A percentile compares a stretch with the other conserved stretches of the same genome.
These are phyloP conservation scores for Cardamine chenopodiifolia DNA, from an alignment of 345 rosid genomes.

Conservation along the genomic window DNA sequence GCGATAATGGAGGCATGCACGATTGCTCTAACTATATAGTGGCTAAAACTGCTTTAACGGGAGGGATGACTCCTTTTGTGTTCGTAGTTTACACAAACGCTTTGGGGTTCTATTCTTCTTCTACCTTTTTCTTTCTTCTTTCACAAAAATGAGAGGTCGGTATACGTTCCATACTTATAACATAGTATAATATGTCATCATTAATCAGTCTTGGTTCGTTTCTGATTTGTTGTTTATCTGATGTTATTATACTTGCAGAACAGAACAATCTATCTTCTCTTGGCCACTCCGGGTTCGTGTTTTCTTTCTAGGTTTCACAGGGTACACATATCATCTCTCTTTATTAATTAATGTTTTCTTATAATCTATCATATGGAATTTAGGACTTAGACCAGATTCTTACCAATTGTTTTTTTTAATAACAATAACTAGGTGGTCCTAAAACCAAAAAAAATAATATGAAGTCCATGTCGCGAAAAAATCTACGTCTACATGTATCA, in stretches of 20 bases:
- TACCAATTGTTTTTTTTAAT: neutral
- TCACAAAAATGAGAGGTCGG: slow-evolving; percentile 61
- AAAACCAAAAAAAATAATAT: neutral
- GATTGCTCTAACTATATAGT: slow-evolving; percentile 64
- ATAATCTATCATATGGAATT: neutral
- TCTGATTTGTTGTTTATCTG: slow-evolving; percentile 10
- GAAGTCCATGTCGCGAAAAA: neutral
- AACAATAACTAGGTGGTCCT: slow-evolving; percentile 24
- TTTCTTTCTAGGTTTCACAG: slow-evolving; percentile 77
- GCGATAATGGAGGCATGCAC: slow-evolving; percentile 75
- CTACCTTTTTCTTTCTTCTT: slow-evolving; percentile 66
- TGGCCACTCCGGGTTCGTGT: slow-evolving; percentile 54
- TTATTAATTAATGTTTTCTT: neutral
- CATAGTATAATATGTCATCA: neutral
- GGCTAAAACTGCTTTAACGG: slow-evolving; percentile 61
- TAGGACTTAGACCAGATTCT: neutral
- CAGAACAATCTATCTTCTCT: slow-evolving; percentile 50
- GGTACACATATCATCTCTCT: slow-evolving; percentile 50
- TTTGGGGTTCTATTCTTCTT: slow-evolving; percentile 56
- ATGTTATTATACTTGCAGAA: slow-evolving; percentile 46
- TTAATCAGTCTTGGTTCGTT: neutral
- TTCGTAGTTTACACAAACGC: slow-evolving; percentile 72
- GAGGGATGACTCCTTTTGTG: slow-evolving; percentile 82
- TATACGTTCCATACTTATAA: neutral
- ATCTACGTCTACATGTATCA: neutral